Evolutionary conservation across 1,139 yeast genomes (phyloP).

Genomic region (Suhomyces bokatorum): DNA sequence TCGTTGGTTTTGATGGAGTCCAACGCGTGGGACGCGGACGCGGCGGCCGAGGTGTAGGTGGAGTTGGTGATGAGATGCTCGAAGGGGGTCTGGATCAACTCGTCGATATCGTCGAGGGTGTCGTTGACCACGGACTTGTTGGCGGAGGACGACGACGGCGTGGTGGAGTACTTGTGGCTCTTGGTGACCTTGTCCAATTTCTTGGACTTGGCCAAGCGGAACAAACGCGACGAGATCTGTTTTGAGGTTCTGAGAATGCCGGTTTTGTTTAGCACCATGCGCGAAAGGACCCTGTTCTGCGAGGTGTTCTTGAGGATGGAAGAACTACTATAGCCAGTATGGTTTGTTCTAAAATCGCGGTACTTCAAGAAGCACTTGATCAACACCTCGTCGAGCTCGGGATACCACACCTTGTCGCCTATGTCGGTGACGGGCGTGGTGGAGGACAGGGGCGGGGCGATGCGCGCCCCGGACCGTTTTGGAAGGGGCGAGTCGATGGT

Average conservation of each 20-base stretch:
- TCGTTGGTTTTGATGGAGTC: slow-evolving; percentile 20
- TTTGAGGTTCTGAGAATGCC: slow-evolving; percentile 41
- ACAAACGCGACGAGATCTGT: slow-evolving; percentile 38
- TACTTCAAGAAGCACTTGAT: slow-evolving; percentile 40
- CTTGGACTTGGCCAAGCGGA: slow-evolving; percentile 21
- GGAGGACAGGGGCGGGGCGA: slow-evolving; percentile 2
- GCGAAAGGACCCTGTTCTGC: slow-evolving; percentile 44
- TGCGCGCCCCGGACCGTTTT: slow-evolving; percentile 10
- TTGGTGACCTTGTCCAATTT: slow-evolving; percentile 19
- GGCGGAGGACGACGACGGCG: slow-evolving; percentile 5
- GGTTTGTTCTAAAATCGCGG: slow-evolving; percentile 34
- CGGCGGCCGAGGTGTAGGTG: slow-evolving; percentile 3
- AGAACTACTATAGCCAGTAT: slow-evolving; percentile 23
- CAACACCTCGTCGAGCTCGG: slow-evolving; percentile 39
- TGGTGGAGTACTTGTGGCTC: slow-evolving; percentile 13
- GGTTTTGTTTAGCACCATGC: slow-evolving; percentile 43
- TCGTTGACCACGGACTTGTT: slow-evolving; percentile 9
- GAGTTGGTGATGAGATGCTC: slow-evolving; percentile 11
- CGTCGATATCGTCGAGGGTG: slow-evolving; percentile 14
- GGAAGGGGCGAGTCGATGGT: slow-evolving; percentile 37
- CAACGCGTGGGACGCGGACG: slow-evolving; percentile 3
- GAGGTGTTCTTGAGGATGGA: slow-evolving; percentile 33
- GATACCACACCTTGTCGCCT: slow-evolving; percentile 37
- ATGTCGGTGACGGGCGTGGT: slow-evolving; percentile 5
- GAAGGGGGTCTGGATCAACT: slow-evolving; percentile 19